Evolutionary conservation across 148 eudicot species (phyloP).

Genomic region (Rhododendron ovatum): DNA sequence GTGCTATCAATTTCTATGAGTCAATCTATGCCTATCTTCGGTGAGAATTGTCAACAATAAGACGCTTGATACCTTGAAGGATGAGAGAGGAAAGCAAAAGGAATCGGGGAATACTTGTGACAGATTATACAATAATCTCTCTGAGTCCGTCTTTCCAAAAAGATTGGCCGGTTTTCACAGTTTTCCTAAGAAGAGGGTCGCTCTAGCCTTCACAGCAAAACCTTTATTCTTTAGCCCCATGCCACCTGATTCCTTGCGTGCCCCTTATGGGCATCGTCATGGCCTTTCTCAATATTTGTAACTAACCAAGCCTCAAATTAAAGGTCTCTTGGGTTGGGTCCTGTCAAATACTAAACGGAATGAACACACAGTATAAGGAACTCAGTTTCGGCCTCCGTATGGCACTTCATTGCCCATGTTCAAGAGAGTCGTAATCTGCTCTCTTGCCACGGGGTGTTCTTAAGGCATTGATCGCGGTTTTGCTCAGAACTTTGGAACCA

Average conservation of each 20-base stretch:
- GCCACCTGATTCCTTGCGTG: neutral
- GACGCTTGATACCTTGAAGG: neutral
- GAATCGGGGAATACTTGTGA: neutral
- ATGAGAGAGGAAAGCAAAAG: neutral
- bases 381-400: neutral
- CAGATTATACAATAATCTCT: too few relatives aligned
- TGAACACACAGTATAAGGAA: neutral
- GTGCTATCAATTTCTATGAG: neutral
- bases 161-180: too few relatives aligned
- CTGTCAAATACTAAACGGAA: neutral
- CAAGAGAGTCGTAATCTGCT: neutral
- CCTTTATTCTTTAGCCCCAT: neutral
- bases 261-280: neutral
- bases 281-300: neutral
- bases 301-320: neutral
- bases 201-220: too few relatives aligned
- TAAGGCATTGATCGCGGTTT: too few relatives aligned
- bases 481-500: too few relatives aligned
- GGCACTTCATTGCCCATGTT: neutral
- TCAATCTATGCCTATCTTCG: too few relatives aligned
- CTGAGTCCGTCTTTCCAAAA: too few relatives aligned
- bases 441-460: neutral
- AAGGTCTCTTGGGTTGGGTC: neutral
- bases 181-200: too few relatives aligned
- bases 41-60: neutral